phyloP scores from a whole-genome alignment of 2,329 filamentous ascomycete species.

The Coniochaeta pulveracea region DNA sequence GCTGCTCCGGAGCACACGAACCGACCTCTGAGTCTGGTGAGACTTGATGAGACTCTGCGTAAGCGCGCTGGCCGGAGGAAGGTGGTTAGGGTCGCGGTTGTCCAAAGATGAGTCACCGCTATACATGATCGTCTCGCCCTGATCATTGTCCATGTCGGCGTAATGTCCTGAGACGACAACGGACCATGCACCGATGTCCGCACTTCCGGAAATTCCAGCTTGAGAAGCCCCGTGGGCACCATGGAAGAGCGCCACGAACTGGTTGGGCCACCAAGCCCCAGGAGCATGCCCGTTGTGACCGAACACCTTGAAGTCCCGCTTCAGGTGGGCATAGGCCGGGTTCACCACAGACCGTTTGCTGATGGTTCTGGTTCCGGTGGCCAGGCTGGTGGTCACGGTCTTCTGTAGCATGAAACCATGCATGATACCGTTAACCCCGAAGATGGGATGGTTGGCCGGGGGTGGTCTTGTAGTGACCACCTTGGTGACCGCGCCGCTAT shows the following conservation, averaged over 20 bases:
- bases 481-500: background rate
- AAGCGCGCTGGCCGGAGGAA: background rate
- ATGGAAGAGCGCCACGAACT: slow-evolving; percentile 35
- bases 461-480: slow-evolving; percentile 7
- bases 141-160: slow-evolving; percentile 14
- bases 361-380: slow-evolving; percentile 8
- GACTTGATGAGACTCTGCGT: slow-evolving; percentile 14
- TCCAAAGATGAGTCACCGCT: slow-evolving; percentile 14
- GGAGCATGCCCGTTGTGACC: slow-evolving; percentile 21
- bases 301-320: slow-evolving; percentile 9
- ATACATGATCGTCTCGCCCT: slow-evolving; percentile 11
- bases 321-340: slow-evolving; percentile 4
- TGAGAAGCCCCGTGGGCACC: slow-evolving; percentile 39
- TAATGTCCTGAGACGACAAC: slow-evolving; percentile 35
- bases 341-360: slow-evolving; percentile 10
- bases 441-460: slow-evolving; percentile 16
- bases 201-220: slow-evolving; percentile 38
- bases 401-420: slow-evolving; percentile 12
- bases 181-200: slow-evolving; percentile 34
- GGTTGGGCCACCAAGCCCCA: slow-evolving; percentile 42
- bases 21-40: slow-evolving; percentile 5
- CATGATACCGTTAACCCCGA: slow-evolving; percentile 18
- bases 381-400: background rate
- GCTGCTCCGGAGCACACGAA: slow-evolving; percentile 19
- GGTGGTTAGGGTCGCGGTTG: slow-evolving; percentile 6